Evolutionary conservation across 2,329 filamentous ascomycete genomes (phyloP), one percentile per base, ranked within the genome.

Genomic region (Penicillium sclerotiorum): DNA sequence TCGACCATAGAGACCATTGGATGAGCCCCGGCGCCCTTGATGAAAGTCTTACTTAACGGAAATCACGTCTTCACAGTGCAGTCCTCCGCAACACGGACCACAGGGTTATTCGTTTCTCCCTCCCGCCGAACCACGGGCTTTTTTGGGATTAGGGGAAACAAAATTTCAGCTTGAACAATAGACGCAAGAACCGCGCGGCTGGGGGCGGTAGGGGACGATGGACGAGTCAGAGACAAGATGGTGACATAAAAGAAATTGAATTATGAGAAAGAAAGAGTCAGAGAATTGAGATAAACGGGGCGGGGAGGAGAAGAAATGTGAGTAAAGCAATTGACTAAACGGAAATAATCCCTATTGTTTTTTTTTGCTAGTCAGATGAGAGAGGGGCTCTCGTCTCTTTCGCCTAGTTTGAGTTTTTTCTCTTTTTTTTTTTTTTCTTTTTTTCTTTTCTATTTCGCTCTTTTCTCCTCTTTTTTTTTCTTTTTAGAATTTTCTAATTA

Each of bases 1-100:
- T 73, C 69, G 49, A 73, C 66, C 67, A 75, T 68, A 57, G 74
- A 75, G 67, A 75, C 73, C 73, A 76, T 77, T 65, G 59, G 57
- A 56, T 37, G 20, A 32, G 15, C 13, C n/a, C 32, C 23, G 27
- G 28, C 9, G 37, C 13, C 36, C 21, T 36, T 36, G 15, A 12
- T 25, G 35, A 44, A 38, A 41, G 25, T 22, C 28, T 47, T 52
- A 52, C 33, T 43, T 30, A 52, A 47, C 44, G 39, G 40, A 47
- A 30, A 47, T 39, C 35, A 32, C 25, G 27, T 33, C 28, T 22
- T 41, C 33, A 33, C 30, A 11, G 33, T 36, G 33, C 33, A 18
- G 33, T 36, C 33, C 22, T 54, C 44, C 45, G 45, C 32, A 27
- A 41, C 37, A 46, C 43, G 48, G 48, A 47, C 42, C 48, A 17